These are phyloP conservation scores for Tolypocladium amazonense DNA, from an alignment of 2,329 filamentous ascomycete genomes.

Conservation along the genomic window DNA sequence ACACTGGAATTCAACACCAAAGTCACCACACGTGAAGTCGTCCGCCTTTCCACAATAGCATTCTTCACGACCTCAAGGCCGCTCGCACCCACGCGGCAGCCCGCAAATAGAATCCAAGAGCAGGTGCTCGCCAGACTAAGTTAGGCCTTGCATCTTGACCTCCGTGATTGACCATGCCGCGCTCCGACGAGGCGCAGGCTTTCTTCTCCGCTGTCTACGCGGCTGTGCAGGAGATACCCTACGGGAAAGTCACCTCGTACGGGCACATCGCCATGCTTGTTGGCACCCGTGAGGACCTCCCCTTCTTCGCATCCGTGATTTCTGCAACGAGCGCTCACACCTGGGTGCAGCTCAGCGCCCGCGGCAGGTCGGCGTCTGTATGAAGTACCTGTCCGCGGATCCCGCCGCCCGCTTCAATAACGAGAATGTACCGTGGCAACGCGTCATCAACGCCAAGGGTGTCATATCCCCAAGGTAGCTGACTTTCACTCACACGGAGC, in stretches of 20 bases:
- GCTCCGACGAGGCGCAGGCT: slow-evolving; percentile 61
- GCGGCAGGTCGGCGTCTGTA: slow-evolving; percentile 79
- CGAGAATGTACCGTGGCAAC: slow-evolving; percentile 84
- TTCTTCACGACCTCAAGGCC: not conserved
- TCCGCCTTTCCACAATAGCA: not conserved
- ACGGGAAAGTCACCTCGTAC: slow-evolving; percentile 78
- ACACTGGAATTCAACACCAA: too few species aligned
- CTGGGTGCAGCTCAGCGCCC: slow-evolving; percentile 49
- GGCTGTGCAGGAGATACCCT: slow-evolving; percentile 76
- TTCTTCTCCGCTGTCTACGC: slow-evolving; percentile 72
- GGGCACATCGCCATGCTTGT: slow-evolving; percentile 67
- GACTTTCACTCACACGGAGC: not conserved
- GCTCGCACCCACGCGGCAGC: not conserved
- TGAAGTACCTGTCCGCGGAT: slow-evolving; percentile 69
- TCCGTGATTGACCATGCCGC: slow-evolving; percentile 39
- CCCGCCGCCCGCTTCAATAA: slow-evolving; percentile 50
- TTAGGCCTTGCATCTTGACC: not conserved
- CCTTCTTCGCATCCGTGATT: not conserved
- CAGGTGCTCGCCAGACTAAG: not conserved
- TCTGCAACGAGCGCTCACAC: not conserved
- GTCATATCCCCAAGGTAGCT: slow-evolving; percentile 70
- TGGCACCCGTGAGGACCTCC: slow-evolving; percentile 53
- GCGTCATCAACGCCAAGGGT: slow-evolving; percentile 82
- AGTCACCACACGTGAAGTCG: not conserved
- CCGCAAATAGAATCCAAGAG: not conserved